phyloP scores from a whole-genome alignment of 345 rosid species.

The Heritiera fomes region DNA sequence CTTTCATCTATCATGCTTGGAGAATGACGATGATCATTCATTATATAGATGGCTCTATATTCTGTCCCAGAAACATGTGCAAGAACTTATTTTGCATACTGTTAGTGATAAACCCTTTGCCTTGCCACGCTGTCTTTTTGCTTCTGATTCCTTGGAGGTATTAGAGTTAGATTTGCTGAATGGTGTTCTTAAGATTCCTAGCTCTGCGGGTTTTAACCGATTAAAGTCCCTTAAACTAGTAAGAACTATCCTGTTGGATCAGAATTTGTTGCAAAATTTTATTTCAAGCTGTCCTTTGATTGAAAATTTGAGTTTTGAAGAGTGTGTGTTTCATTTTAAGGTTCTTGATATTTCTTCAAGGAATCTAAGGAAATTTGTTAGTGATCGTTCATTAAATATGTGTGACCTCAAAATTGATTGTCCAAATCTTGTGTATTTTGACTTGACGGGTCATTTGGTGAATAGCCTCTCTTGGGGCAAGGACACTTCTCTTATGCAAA shows the following conservation, averaged over 20 bases:
- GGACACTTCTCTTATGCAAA: too few species aligned
- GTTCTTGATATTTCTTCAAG: not conserved
- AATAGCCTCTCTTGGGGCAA: not conserved
- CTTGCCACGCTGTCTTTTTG: too few species aligned
- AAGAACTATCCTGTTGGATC: too few species aligned
- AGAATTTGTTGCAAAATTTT: not conserved
- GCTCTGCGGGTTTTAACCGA: not conserved
- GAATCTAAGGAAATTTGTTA: too few species aligned
- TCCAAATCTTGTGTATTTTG: too few species aligned
- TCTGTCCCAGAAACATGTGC: not conserved
- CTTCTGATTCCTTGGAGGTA: not conserved
- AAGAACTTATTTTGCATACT: too few species aligned
- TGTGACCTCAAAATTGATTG: too few species aligned
- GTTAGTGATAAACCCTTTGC: too few species aligned
- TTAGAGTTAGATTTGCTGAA: not conserved
- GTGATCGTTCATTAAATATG: too few species aligned
- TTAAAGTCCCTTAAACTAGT: not conserved
- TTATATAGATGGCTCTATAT: not conserved
- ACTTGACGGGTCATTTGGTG: not conserved
- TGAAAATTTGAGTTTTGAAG: not conserved
- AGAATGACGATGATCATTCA: not conserved
- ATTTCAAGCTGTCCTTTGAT: not conserved
- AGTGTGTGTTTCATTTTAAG: not conserved
- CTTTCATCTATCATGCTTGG: not conserved
- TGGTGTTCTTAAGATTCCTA: not conserved